Evolutionary conservation across 2,329 filamentous ascomycete species (phyloP), one percentile per base, ranked within the genome.

Genomic region (Lachnellula occidentalis): DNA sequence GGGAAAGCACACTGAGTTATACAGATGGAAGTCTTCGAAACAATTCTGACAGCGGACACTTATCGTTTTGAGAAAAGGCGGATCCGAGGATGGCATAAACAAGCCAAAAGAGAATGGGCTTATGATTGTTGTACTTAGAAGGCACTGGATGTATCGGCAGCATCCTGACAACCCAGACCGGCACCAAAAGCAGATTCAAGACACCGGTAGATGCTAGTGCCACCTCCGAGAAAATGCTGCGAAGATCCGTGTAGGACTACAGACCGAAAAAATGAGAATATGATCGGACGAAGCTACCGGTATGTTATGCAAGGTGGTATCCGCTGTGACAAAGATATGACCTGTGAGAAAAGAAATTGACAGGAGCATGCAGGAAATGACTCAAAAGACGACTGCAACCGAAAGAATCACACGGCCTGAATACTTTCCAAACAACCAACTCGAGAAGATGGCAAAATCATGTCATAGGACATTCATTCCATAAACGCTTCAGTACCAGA

Each of bases 1-100:
- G 59, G 57, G 53, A 24, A 34, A 37, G 4, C 48, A 37, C 43
- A 43, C 36, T 37, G 52, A 55, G 51, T 59, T 61, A 61, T 61
- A 62, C 52, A 50, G 45, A 39, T 34, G 50, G 19, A 43, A 53
- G 47, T 19, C 21, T 17, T 19, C 7, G 11, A 39, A 17, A 39
- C 42, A 49, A 48, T 34, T 24, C 36, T 50, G 48, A 50, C 51
- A 48, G 48, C 45, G 21, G 41, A 43, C 34, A 39, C 39, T 45
- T 39, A 34, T 48, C 43, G 48, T 51, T 14, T 37, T 8, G 19
- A 37, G 22, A 46, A 17, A 12, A 21, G 1, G 24, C 9, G 12
- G 22, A 14, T 31, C 9, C 5, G 22, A 31, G 43, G 43, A 27
- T 46, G 12, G 22, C 21, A 45, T 22, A 31, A 31, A 46, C 43